These are phyloP conservation scores for Fusarium sterilihyphosum DNA, from an alignment of 2,329 filamentous ascomycete species.

Conservation along the genomic window DNA sequence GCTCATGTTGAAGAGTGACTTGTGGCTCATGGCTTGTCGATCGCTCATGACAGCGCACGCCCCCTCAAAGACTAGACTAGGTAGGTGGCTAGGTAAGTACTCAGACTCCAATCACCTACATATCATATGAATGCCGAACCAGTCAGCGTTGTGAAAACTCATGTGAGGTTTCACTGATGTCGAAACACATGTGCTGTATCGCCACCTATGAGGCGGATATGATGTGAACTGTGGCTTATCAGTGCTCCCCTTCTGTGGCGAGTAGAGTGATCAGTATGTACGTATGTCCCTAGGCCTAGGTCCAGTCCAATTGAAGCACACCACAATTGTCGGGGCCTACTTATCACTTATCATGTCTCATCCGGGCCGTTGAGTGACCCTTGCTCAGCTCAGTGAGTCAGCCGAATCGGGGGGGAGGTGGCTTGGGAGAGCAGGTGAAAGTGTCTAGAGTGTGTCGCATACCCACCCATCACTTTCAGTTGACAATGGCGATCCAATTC, in stretches of 20 bases:
- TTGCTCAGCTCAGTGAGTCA: constrained; percentile 38
- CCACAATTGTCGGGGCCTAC: constrained; percentile 25
- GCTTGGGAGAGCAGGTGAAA: not conserved
- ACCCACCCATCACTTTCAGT: constrained; percentile 22
- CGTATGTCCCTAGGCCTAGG: not conserved
- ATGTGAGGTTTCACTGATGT: not conserved
- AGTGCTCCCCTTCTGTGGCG: constrained; percentile 15
- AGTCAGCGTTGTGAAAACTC: constrained; percentile 22
- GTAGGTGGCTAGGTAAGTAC: not conserved
- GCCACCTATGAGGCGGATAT: constrained; percentile 19
- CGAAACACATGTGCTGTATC: constrained; percentile 4
- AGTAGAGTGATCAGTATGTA: not conserved
- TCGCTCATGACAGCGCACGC: constrained; percentile 35
- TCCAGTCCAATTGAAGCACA: not conserved
- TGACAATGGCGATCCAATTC: not conserved
- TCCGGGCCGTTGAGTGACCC: constrained; percentile 38
- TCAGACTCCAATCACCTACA: not conserved
- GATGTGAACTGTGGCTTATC: constrained; percentile 36
- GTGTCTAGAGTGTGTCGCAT: constrained; percentile 3
- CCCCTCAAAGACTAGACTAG: not conserved
- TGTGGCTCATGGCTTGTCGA: constrained; percentile 42
- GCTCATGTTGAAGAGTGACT: constrained; percentile 37
- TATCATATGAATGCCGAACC: constrained; percentile 7
- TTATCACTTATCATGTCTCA: constrained; percentile 16
- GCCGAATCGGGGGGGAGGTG: constrained; percentile 18